Conservation (phyloP, 176 grass and related monocot species). For the Oryza meridionalis region DNA sequence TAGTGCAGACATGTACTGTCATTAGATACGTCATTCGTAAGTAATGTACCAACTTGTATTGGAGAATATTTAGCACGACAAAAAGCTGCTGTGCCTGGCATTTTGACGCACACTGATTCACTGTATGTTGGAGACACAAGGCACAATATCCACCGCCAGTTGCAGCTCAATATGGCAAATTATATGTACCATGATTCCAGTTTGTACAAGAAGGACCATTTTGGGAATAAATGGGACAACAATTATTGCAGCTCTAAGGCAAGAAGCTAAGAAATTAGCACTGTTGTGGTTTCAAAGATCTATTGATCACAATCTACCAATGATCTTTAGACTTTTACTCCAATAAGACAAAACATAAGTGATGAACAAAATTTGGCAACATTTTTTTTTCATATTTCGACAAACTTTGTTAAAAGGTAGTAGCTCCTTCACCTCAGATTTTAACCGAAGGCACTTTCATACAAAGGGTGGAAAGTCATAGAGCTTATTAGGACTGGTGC, state of each 20-base stretch:
- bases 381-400: neutral
- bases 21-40: neutral
- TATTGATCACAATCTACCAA: no score
- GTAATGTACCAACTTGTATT: conserved; percentile 6
- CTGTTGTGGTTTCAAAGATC: conserved; percentile 7
- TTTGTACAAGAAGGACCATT: conserved; percentile 12
- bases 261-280: neutral
- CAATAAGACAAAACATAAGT: neutral
- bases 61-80: conserved; percentile 26
- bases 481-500: neutral
- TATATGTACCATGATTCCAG: conserved; percentile 38
- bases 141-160: conserved; percentile 35
- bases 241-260: conserved; percentile 23
- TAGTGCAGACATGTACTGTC: neutral
- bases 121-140: conserved; percentile 22
- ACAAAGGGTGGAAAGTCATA: neutral
- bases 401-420: neutral
- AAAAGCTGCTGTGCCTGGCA: neutral
- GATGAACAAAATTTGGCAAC: neutral
- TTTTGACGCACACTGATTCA: conserved; percentile 30
- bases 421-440: neutral
- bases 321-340: neutral
- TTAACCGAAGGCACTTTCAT: neutral
- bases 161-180: conserved; percentile 8
- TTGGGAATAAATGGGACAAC: neutral